phyloP scores from a whole-genome alignment of 306 rosid genomes.

The Gastrolobium bilobum region DNA sequence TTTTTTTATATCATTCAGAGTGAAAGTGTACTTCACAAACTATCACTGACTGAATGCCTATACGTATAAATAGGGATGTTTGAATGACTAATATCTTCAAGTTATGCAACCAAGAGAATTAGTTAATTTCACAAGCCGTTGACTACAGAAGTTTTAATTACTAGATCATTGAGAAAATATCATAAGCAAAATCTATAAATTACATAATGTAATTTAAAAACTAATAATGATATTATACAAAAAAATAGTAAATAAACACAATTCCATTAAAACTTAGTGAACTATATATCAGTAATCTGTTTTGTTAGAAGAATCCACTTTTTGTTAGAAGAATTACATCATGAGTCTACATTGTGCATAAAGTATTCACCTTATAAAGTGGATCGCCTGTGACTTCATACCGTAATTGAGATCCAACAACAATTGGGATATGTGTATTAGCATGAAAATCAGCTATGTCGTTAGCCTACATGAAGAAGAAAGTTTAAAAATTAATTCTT shows the following conservation, averaged over 20 bases:
- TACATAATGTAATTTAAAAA: slow-evolving; percentile 9
- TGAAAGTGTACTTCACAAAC: slow-evolving; percentile 13
- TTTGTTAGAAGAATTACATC: no score
- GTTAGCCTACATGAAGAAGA: slow-evolving; percentile 63
- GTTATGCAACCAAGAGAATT: not conserved
- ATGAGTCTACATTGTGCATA: not conserved
- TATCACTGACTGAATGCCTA: not conserved
- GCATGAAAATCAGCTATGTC: slow-evolving; percentile 78
- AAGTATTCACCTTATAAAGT: slow-evolving; percentile 72
- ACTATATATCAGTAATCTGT: slow-evolving; percentile 12
- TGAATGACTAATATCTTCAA: slow-evolving; percentile 8
- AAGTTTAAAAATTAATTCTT: slow-evolving; percentile 14
- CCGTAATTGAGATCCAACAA: slow-evolving; percentile 89
- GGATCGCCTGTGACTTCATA: slow-evolving; percentile 92
- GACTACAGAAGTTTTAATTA: not conserved
- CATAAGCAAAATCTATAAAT: not conserved
- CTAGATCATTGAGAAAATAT: not conserved
- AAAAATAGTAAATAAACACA: slow-evolving; percentile 8
- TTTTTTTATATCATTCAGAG: slow-evolving; percentile 35
- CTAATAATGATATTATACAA: not conserved
- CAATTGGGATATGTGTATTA: slow-evolving; percentile 90
- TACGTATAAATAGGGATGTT: slow-evolving; percentile 4
- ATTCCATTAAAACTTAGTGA: not conserved
- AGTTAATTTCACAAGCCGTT: not conserved
- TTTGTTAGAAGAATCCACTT: no score